phyloP scores from a whole-genome alignment of 73 alveolate genomes.

The Symbiodinium pilosum region DNA sequence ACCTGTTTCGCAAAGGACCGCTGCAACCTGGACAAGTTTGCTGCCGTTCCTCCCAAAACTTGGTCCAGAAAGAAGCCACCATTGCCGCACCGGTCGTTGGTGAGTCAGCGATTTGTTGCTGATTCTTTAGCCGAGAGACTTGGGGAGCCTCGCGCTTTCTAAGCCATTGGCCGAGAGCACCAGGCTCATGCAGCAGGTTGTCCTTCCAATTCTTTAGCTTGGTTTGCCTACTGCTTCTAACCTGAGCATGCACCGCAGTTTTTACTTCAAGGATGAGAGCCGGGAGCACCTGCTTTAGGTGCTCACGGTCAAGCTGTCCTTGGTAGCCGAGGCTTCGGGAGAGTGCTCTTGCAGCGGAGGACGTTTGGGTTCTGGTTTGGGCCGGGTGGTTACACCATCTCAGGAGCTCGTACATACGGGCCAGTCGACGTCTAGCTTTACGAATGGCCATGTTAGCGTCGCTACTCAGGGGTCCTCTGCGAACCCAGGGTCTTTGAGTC shows the following conservation, averaged over 20 bases:
- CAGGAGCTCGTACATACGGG: not conserved
- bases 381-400: not conserved
- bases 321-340: not conserved
- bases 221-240: too few relatives aligned
- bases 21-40: not conserved
- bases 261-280: too few relatives aligned
- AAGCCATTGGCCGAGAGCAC: not conserved
- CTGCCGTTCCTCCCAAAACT: not conserved
- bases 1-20: not conserved
- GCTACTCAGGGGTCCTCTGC: not conserved
- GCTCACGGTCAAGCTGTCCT: not conserved
- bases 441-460: not conserved
- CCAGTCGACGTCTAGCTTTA: not conserved
- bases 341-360: not conserved
- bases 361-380: not conserved
- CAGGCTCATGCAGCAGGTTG: not conserved
- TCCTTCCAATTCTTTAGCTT: not conserved
- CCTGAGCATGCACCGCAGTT: too few relatives aligned
- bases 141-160: not conserved
- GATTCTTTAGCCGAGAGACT: not conserved
- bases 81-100: not conserved
- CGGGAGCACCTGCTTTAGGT: not conserved
- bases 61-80: not conserved
- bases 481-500: not conserved
- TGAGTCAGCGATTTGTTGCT: not conserved